Evolutionary conservation across 352 stramenopile species (phyloP), one percentile per base, ranked within the genome.

Genomic region (Pythium periplocum): DNA sequence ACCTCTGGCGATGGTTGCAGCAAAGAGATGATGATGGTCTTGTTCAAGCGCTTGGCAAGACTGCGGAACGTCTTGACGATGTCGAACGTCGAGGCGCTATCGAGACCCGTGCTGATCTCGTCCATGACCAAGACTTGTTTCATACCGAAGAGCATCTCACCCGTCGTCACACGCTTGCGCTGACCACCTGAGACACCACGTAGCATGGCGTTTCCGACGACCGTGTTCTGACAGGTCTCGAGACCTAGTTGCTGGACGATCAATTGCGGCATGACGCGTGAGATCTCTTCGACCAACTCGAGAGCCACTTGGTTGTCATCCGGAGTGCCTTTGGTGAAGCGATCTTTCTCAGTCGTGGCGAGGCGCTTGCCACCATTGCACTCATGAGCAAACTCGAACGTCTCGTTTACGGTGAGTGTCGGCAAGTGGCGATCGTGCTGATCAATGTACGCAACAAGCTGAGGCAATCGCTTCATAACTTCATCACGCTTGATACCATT

Each of bases 41-140:
- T 74, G 50, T 66, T 55, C 10, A 86, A 31, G 11, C 12, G 54
- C 61, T 71, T 66, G 32, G 70, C 73, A 12, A 73, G 50, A 46
- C 68, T 61, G 9, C 57, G 69, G 2, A 92, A 53, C 3, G 82
- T 56, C 32, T 79, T 80, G 61, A 87, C 69, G 61, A 98, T 97
- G 57, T 97, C 90, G 59, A 77, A 96, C 2, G 89, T 93, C 6
- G 87, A 91, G 1, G 85, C 78, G 34, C 73, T 79, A 68, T 98
- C 90, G 10, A 98, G 73, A 1, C 92, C 92, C 39, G 87, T 97
- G 54, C 71, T 90, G 57, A 98, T 96, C 66, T 94, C 81, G 65
- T 98, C 90, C 59, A 78, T 77, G 45, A 90, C 78, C 26, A 77
- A 51, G 17, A 93, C 71, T 35, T 67, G 68, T 51, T 69, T 64